A percentile compares a stretch with the other conserved stretches of the same genome.
phyloP scores from a whole-genome alignment of 228 moss, liverwort and hornwort species.

The Sphagnum magellanicum region DNA sequence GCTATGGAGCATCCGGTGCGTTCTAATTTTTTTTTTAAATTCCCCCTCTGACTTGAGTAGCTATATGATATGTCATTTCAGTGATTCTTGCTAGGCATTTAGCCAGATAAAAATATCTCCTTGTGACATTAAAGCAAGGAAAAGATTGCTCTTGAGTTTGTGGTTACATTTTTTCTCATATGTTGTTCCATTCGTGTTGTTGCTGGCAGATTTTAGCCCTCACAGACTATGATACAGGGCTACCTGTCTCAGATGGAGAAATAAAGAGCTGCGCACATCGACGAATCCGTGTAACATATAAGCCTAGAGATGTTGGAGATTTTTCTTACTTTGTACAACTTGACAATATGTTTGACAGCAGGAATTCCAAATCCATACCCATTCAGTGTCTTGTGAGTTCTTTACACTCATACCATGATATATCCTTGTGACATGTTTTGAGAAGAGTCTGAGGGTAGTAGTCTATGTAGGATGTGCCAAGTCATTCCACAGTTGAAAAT shows the following conservation, averaged over 20 bases:
- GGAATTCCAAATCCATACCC: conserved; percentile 77
- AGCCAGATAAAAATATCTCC: too few relatives aligned
- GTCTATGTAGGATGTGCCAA: too few relatives aligned
- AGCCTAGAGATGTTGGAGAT: conserved; percentile 88
- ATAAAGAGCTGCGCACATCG: conserved; percentile 89
- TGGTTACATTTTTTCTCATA: too few relatives aligned
- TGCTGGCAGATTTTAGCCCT: conserved; percentile 66
- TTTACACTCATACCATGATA: neutral
- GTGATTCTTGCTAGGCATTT: too few relatives aligned
- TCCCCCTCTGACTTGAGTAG: neutral
- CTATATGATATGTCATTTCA: neutral
- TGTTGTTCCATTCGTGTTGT: neutral
- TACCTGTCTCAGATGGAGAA: conserved; percentile 63
- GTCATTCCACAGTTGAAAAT: too few relatives aligned
- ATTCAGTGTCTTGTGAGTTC: conserved; percentile 81
- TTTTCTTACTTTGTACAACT: conserved; percentile 69
- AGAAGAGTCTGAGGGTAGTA: too few relatives aligned
- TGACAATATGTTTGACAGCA: conserved; percentile 74
- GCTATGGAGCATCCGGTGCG: conserved; percentile 64
- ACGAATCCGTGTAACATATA: conserved; percentile 88
- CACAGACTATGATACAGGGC: conserved; percentile 82
- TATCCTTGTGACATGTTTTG: too few relatives aligned
- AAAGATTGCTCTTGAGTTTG: too few relatives aligned
- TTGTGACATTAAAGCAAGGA: too few relatives aligned
- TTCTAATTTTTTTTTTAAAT: neutral